Conservation (phyloP, 192 early-diverging fungal species). For the Radiomyces spectabilis region DNA sequence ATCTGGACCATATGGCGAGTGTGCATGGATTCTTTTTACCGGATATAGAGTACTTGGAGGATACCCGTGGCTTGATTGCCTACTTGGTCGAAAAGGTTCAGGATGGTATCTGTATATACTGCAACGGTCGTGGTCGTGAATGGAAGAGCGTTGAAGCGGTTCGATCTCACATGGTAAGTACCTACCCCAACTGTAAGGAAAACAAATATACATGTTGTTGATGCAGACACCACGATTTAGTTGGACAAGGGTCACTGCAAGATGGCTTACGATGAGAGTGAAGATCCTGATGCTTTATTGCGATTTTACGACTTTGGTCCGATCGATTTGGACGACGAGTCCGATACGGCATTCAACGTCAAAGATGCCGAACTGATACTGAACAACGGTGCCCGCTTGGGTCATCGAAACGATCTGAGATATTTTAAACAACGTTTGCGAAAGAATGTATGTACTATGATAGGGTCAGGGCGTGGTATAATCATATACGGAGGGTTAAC, state of each 20-base stretch:
- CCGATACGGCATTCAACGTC: not conserved
- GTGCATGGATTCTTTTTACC: constrained; percentile 94
- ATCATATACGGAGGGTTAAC: too few species aligned
- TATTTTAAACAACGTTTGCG: constrained; percentile 14
- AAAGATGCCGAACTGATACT: constrained; percentile 7
- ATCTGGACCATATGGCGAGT: constrained; percentile 86
- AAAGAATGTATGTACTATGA: not conserved
- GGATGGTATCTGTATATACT: constrained; percentile 90
- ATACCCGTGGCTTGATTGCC: constrained; percentile 78
- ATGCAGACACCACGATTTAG: constrained; percentile 18
- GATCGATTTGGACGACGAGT: constrained; percentile 22
- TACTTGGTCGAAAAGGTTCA: constrained; percentile 91
- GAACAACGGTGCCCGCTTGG: constrained; percentile 4
- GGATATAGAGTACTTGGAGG: constrained; percentile 86
- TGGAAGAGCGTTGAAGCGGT: constrained; percentile 86
- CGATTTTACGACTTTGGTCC: constrained; percentile 93
- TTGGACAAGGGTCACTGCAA: constrained; percentile 92
- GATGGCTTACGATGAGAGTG: constrained; percentile 87
- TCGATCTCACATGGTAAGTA: constrained; percentile 82
- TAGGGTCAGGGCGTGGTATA: too few species aligned
- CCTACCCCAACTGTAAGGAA: too few species aligned
- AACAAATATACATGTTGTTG: not conserved
- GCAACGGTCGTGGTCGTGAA: constrained; percentile 82
- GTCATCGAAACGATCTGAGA: constrained; percentile 8
- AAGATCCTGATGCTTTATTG: constrained; percentile 80